Percentiles rank a stretch among this genome's conserved stretches.
These are phyloP conservation scores for Plectosphaerella cucumerina DNA, from an alignment of 2,329 filamentous ascomycete genomes.

Conservation along the genomic window DNA sequence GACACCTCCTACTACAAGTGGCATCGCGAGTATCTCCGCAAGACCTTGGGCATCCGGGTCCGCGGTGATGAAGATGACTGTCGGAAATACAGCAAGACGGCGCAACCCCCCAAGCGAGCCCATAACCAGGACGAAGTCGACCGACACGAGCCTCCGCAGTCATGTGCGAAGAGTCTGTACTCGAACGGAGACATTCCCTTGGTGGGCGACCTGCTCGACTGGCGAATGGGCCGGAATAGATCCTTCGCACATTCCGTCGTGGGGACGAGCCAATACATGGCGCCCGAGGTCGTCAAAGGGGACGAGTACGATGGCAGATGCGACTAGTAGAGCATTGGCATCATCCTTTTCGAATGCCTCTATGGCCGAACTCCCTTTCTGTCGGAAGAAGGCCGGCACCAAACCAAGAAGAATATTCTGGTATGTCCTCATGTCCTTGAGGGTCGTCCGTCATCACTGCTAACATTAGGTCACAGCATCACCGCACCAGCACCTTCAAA, in stretches of 20 bases:
- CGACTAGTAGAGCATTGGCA: slow-evolving; percentile 94
- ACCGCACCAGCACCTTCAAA: slow-evolving; percentile 47
- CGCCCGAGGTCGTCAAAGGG: slow-evolving; percentile 83
- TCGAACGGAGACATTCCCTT: slow-evolving; percentile 24
- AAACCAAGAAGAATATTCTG: slow-evolving; percentile 83
- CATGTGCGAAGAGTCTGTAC: slow-evolving; percentile 21
- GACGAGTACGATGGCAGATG: slow-evolving; percentile 86
- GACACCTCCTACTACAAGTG: slow-evolving; percentile 82
- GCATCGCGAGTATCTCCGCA: slow-evolving; percentile 73
- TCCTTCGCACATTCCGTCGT: slow-evolving; percentile 80
- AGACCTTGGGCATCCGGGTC: slow-evolving; percentile 70
- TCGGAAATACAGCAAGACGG: slow-evolving; percentile 40
- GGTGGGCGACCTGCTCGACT: slow-evolving; percentile 54
- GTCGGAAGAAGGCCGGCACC: slow-evolving; percentile 68
- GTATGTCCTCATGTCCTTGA: slow-evolving; percentile 38
- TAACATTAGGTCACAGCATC: slow-evolving; percentile 45
- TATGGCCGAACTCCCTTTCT: slow-evolving; percentile 91
- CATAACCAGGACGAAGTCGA: slow-evolving; percentile 2
- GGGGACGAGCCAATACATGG: slow-evolving; percentile 97
- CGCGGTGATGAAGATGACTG: slow-evolving; percentile 70
- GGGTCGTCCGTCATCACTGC: too few relatives aligned
- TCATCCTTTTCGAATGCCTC: slow-evolving; percentile 92
- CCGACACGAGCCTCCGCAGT: slow-evolving; percentile 13
- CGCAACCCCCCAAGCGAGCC: slow-evolving; percentile 5
- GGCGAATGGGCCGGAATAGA: slow-evolving; percentile 68